phyloP scores from a whole-genome alignment of 768 basidiomycete species.

The Ramaria rubella region DNA sequence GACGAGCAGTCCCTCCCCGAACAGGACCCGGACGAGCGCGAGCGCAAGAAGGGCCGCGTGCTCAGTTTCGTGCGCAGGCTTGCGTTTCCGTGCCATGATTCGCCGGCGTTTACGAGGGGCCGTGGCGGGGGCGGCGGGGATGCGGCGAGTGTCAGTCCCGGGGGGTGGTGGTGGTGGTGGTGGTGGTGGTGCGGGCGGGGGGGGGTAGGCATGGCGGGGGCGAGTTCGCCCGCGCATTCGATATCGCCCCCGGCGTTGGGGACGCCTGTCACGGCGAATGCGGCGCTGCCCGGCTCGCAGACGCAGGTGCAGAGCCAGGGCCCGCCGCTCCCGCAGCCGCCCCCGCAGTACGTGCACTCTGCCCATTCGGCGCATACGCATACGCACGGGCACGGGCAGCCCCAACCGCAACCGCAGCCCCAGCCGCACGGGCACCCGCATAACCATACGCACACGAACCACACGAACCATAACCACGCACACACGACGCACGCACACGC shows the following conservation, averaged over 20 bases:
- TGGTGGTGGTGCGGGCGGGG: neutral
- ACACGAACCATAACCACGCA: neutral
- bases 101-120: slow-evolving; percentile 40
- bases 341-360: neutral
- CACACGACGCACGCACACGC: slow-evolving; percentile 20
- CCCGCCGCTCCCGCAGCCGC: neutral
- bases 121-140: neutral
- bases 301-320: neutral
- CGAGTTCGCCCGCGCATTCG: no score
- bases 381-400: neutral
- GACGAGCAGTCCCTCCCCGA: slow-evolving; percentile 26
- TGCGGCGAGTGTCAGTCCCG: neutral
- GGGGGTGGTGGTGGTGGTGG: neutral
- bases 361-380: neutral
- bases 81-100: slow-evolving; percentile 77
- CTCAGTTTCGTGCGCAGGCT: slow-evolving; percentile 65
- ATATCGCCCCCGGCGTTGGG: no score
- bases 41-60: slow-evolving; percentile 54
- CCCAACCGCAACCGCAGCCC: neutral
- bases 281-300: neutral
- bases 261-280: neutral
- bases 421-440: slow-evolving; percentile 17
- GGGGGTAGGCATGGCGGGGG: no score
- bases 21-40: slow-evolving; percentile 42
- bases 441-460: neutral